These are phyloP conservation scores for Cercis canadensis DNA, from an alignment of 306 rosid species.

Conservation along the genomic window DNA sequence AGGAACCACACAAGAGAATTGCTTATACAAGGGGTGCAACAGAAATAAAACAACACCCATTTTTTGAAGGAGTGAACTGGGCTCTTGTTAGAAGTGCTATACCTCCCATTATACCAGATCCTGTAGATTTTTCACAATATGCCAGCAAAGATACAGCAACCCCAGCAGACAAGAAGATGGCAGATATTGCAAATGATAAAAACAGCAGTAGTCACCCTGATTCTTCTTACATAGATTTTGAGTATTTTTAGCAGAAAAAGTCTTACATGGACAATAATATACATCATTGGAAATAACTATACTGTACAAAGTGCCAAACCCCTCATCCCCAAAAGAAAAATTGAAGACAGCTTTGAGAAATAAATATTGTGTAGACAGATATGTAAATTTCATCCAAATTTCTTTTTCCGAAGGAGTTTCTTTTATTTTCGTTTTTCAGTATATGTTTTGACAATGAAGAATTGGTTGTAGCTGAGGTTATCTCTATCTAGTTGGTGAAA, in stretches of 20 bases:
- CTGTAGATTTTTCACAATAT: conserved; percentile 67
- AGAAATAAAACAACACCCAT: conserved; percentile 86
- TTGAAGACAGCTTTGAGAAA: conserved; percentile 24
- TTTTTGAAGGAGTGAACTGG: conserved; percentile 94
- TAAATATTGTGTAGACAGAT: conserved; percentile 32
- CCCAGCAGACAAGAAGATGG: conserved; percentile 44
- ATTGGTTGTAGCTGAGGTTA: neutral
- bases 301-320: conserved; percentile 41
- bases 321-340: conserved; percentile 16
- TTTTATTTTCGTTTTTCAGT: neutral
- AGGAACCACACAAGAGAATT: conserved; percentile 82
- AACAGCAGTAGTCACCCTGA: conserved; percentile 7
- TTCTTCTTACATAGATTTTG: conserved; percentile 53
- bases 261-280: conserved; percentile 3
- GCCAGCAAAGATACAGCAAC: conserved; percentile 51
- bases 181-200: conserved; percentile 34
- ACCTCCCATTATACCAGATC: conserved; percentile 84
- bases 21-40: conserved; percentile 91
- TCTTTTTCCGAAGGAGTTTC: neutral
- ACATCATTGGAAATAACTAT: conserved; percentile 20
- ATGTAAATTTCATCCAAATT: conserved; percentile 41
- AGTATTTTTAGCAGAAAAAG: conserved; percentile 53
- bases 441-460: conserved; percentile 7
- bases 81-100: conserved; percentile 83
- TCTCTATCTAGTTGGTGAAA: too few relatives aligned